phyloP scores from a whole-genome alignment of 441 rosid genomes.

The Pelargonium myrrhifolium region DNA sequence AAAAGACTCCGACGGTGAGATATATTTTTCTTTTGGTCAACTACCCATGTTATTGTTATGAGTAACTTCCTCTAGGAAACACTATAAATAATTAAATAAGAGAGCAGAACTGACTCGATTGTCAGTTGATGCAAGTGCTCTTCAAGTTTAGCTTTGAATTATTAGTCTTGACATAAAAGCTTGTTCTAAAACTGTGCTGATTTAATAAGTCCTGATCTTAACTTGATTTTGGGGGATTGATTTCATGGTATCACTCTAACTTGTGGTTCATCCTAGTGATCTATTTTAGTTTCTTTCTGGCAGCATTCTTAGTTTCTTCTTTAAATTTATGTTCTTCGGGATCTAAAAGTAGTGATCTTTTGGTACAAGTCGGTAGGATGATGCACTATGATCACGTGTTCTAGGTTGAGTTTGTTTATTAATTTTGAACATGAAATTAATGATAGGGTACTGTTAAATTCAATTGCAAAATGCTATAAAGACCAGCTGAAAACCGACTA shows the following conservation, averaged over 20 bases:
- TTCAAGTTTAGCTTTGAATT: not conserved
- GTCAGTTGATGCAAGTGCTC: not conserved
- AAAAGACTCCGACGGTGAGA: conserved; percentile 64
- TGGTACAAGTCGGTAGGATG: not conserved
- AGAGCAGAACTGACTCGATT: not conserved
- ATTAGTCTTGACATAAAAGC: not conserved
- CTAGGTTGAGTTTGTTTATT: too few species aligned
- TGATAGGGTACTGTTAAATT: too few species aligned
- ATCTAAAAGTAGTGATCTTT: not conserved
- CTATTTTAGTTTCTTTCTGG: too few species aligned
- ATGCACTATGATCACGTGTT: too few species aligned
- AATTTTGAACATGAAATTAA: too few species aligned
- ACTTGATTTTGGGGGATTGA: not conserved
- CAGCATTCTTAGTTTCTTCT: not conserved
- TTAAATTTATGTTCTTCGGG: not conserved
- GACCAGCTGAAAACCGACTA: too few species aligned
- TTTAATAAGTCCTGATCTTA: not conserved
- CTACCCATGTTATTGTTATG: not conserved
- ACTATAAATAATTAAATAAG: not conserved
- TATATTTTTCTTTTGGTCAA: not conserved
- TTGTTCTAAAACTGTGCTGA: not conserved
- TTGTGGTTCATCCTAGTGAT: not conserved
- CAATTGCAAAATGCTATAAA: too few species aligned
- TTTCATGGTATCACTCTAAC: not conserved
- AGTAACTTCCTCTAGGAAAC: not conserved